phyloP scores from a whole-genome alignment of 2,329 filamentous ascomycete species.

The Thermomyces lanuginosus region DNA sequence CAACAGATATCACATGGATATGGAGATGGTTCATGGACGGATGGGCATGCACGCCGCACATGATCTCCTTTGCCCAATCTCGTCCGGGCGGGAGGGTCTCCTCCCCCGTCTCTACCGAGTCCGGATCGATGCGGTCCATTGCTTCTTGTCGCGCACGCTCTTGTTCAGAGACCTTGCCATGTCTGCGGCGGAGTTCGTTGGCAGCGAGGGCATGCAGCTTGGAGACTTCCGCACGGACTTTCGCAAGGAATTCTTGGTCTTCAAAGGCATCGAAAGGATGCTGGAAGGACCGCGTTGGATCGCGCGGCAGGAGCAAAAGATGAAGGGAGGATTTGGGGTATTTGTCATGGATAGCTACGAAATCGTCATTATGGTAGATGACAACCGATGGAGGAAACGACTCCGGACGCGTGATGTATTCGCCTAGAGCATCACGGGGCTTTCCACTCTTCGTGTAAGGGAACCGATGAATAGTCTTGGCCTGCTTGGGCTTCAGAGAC shows the following conservation, averaged over 20 bases:
- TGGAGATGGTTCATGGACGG: slow-evolving; percentile 90
- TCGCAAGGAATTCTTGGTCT: slow-evolving; percentile 49
- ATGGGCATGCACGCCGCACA: slow-evolving; percentile 65
- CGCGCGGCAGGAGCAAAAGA: slow-evolving; percentile 70
- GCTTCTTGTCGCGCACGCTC: slow-evolving; percentile 51
- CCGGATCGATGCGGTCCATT: slow-evolving; percentile 40
- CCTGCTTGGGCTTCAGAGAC: slow-evolving; percentile 31
- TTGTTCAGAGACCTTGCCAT: slow-evolving; percentile 45
- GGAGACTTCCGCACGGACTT: slow-evolving; percentile 44
- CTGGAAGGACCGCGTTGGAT: slow-evolving; percentile 39
- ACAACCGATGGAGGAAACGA: slow-evolving; percentile 43
- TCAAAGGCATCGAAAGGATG: slow-evolving; percentile 68
- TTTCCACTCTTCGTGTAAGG: too few relatives aligned
- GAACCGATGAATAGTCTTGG: too few relatives aligned
- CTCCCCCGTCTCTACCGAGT: slow-evolving; percentile 26
- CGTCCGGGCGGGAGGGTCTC: slow-evolving; percentile 58
- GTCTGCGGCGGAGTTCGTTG: slow-evolving; percentile 54
- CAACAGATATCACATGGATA: slow-evolving; percentile 68
- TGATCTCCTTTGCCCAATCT: slow-evolving; percentile 62
- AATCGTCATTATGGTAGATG: slow-evolving; percentile 50
- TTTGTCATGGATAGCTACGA: slow-evolving; percentile 63
- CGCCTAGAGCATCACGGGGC: slow-evolving; percentile 47
- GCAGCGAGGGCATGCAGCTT: slow-evolving; percentile 52
- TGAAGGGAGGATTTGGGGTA: slow-evolving; percentile 80
- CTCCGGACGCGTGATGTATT: slow-evolving; percentile 49